A percentile compares a stretch with the other conserved stretches of the same genome.
Evolutionary conservation across 2,329 filamentous ascomycete species (phyloP).

Genomic region (Gyromitra esculenta): DNA sequence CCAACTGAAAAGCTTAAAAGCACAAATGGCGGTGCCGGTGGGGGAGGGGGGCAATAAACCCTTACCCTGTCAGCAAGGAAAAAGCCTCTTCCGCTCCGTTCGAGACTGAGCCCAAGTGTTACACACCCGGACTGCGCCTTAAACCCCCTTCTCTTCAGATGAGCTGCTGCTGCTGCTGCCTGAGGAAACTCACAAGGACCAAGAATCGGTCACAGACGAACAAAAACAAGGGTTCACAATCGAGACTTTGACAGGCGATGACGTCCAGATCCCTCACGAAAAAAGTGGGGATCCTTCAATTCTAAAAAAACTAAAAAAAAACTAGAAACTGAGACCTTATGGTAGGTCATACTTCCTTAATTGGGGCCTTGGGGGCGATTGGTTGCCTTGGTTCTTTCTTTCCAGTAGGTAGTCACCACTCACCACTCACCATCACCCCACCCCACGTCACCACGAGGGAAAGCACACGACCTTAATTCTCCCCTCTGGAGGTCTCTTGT

Average conservation of each 20-base stretch:
- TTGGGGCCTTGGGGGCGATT: slow-evolving; percentile 18
- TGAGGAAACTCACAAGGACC: slow-evolving; percentile 8
- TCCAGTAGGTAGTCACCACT: not conserved
- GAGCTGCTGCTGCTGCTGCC: slow-evolving; percentile 36
- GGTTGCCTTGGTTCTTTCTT: not conserved
- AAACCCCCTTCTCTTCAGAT: slow-evolving; percentile 31
- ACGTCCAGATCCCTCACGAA: slow-evolving; percentile 33
- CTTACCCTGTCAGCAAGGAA: slow-evolving; percentile 21
- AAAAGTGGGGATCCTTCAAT: not conserved
- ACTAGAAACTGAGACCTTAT: not conserved
- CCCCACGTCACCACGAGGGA: slow-evolving; percentile 39
- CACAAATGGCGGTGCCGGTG: slow-evolving; percentile 42
- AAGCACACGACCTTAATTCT: not conserved
- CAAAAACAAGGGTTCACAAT: slow-evolving; percentile 16
- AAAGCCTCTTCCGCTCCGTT: slow-evolving; percentile 9
- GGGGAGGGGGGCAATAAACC: slow-evolving; percentile 4
- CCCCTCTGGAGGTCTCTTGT: not conserved
- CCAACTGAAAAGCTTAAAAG: slow-evolving; percentile 40
- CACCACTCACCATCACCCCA: slow-evolving; percentile 25
- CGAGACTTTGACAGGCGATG: slow-evolving; percentile 35
- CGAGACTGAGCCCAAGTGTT: slow-evolving; percentile 26
- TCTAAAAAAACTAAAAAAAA: no score
- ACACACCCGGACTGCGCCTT: slow-evolving; percentile 40
- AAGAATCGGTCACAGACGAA: slow-evolving; percentile 28
- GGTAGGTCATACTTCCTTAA: slow-evolving; percentile 43